phyloP scores from a whole-genome alignment of 495 filamentous ascomycete genomes.

The Xylaria venustula region DNA sequence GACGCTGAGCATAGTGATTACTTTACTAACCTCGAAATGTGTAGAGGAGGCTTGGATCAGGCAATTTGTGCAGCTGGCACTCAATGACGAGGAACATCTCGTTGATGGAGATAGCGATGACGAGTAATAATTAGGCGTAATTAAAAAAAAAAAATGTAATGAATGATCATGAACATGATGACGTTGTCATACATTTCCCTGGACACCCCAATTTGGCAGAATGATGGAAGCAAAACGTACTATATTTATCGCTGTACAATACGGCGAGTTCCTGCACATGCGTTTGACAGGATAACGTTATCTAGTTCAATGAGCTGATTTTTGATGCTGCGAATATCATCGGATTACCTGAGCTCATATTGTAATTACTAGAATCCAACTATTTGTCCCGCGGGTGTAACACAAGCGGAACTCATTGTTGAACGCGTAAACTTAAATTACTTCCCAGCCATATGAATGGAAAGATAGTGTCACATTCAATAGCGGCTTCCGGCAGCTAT shows the following conservation, averaged over 20 bases:
- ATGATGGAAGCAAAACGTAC: neutral
- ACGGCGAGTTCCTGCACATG: too few species aligned
- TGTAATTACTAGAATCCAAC: too few species aligned
- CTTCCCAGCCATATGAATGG: neutral
- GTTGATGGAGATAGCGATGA: slow-evolving; percentile 39
- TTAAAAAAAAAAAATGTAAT: neutral
- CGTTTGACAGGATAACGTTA: too few species aligned
- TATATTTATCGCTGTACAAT: too few species aligned
- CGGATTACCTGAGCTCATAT: too few species aligned
- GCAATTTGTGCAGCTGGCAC: slow-evolving; percentile 52
- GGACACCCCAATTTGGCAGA: neutral
- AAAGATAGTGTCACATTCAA: slow-evolving; percentile 22
- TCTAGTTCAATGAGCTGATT: too few species aligned
- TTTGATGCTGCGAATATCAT: too few species aligned
- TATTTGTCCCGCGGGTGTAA: too few species aligned
- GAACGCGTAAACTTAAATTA: neutral
- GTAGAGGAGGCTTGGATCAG: slow-evolving; percentile 48
- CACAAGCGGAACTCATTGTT: too few species aligned
- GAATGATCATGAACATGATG: neutral
- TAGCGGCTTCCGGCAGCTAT: slow-evolving; percentile 31
- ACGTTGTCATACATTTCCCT: neutral
- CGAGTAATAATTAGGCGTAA: slow-evolving; percentile 18
- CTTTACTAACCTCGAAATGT: neutral
- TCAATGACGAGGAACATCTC: slow-evolving; percentile 53
- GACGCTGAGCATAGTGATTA: too few species aligned